Conservation (phyloP, 2,329 filamentous ascomycete genomes). For the Fusarium lyarnte region DNA sequence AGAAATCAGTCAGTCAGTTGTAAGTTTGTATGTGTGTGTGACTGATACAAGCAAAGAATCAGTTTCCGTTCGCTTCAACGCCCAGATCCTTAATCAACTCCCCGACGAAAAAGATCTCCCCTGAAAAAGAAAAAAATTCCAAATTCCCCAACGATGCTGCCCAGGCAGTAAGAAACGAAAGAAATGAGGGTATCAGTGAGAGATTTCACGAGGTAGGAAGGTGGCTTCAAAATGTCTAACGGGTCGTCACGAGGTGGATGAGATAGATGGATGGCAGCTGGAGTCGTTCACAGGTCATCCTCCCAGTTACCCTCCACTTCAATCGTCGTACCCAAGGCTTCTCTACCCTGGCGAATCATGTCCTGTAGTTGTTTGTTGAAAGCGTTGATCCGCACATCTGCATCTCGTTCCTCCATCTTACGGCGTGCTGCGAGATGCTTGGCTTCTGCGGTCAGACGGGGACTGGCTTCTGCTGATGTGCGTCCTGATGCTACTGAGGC, state of each 20-base stretch:
- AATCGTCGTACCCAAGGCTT: slow-evolving; percentile 81
- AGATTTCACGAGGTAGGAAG: slow-evolving; percentile 5
- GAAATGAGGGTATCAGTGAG: slow-evolving; percentile 35
- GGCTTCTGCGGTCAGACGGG: slow-evolving; percentile 71
- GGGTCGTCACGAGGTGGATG: slow-evolving; percentile 3
- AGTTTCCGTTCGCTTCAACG: slow-evolving; percentile 17
- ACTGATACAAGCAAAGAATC: slow-evolving; percentile 4
- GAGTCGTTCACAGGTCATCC: slow-evolving; percentile 44
- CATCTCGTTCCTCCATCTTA: slow-evolving; percentile 77
- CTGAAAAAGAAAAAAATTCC: background rate
- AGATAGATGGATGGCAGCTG: slow-evolving; percentile 2
- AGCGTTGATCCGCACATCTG: slow-evolving; percentile 80
- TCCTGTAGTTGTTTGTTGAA: slow-evolving; percentile 83
- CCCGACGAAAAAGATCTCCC: slow-evolving; percentile 12
- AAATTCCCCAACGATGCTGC: slow-evolving; percentile 7
- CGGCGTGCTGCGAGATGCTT: slow-evolving; percentile 77
- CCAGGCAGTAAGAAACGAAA: slow-evolving; percentile 5
- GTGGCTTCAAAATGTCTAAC: slow-evolving; percentile 6
- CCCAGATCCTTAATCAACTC: slow-evolving; percentile 24
- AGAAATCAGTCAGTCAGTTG: slow-evolving; percentile 11
- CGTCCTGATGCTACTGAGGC: slow-evolving; percentile 54
- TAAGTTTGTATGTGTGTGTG: background rate
- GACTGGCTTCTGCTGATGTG: slow-evolving; percentile 50
- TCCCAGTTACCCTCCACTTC: slow-evolving; percentile 64
- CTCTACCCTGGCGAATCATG: slow-evolving; percentile 89